A percentile compares a stretch with the other conserved stretches of the same genome.
Conservation (phyloP, 495 filamentous ascomycete species). For the Glutinoglossum americanum region DNA sequence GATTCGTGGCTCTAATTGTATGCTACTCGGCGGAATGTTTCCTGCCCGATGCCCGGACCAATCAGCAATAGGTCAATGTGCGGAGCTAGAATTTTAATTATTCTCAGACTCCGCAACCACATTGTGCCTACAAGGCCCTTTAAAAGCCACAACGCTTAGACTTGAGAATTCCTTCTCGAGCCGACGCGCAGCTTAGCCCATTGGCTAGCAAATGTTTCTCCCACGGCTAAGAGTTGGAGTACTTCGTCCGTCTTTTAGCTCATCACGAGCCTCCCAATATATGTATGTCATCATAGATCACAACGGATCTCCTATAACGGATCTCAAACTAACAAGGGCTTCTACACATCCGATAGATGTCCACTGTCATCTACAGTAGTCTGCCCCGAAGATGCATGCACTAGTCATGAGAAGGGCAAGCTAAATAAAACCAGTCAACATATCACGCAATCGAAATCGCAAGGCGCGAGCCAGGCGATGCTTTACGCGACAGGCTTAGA, state of each 20-base stretch:
- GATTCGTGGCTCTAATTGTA: no score
- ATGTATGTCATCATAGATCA: background rate
- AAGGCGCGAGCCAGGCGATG: constrained; percentile 98
- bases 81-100: background rate
- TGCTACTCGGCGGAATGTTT: no score
- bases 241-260: background rate
- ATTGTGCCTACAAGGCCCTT: background rate
- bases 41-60: background rate
- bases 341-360: background rate
- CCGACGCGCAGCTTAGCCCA: background rate
- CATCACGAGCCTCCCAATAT: background rate
- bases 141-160: background rate
- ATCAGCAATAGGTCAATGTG: background rate
- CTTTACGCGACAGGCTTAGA: constrained; percentile 80
- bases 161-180: background rate
- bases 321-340: background rate
- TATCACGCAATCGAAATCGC: constrained; percentile 90
- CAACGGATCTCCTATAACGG: background rate
- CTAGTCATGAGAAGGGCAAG: constrained; percentile 5
- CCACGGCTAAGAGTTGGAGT: background rate
- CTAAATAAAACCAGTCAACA: constrained; percentile 28
- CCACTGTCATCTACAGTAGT: background rate
- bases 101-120: no score
- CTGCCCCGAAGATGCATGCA: background rate
- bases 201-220: background rate